phyloP scores from a whole-genome alignment of 441 rosid genomes.

The Eutrema salsugineum region DNA sequence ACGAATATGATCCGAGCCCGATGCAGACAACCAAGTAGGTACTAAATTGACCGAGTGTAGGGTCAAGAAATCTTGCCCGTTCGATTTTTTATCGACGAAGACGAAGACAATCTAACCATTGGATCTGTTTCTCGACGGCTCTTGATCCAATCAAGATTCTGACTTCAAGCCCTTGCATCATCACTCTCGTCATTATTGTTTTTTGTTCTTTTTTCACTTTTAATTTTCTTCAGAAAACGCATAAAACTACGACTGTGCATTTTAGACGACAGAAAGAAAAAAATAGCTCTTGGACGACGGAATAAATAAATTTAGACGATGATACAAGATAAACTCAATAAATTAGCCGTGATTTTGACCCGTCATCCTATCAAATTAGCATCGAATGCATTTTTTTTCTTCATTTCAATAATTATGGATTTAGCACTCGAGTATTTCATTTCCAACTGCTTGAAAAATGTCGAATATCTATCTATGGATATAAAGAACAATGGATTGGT shows the following conservation, averaged over 20 bases:
- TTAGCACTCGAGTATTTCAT: neutral
- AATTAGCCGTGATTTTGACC: neutral
- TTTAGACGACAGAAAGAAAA: neutral
- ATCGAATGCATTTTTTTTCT: neutral
- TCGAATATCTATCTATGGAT: neutral
- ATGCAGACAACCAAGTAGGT: conserved; percentile 25
- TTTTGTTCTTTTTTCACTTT: conserved; percentile 8
- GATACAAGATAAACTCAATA: neutral
- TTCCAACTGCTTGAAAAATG: neutral
- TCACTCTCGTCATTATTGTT: conserved; percentile 26
- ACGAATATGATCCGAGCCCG: conserved; percentile 11
- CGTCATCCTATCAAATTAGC: neutral
- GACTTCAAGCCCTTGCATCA: conserved; percentile 18
- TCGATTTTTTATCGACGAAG: neutral
- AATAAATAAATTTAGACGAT: neutral
- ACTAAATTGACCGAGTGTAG: conserved; percentile 24
- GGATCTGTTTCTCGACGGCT: conserved; percentile 15
- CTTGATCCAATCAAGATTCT: neutral
- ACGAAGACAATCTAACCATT: neutral
- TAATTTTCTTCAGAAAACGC: neutral
- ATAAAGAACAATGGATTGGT: neutral
- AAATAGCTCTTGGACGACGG: neutral
- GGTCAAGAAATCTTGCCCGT: conserved; percentile 17
- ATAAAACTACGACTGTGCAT: neutral
- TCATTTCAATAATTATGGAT: neutral